These are phyloP conservation scores for Plasmodium malariae DNA, from an alignment of 169 alveolate genomes.

Conservation along the genomic window DNA sequence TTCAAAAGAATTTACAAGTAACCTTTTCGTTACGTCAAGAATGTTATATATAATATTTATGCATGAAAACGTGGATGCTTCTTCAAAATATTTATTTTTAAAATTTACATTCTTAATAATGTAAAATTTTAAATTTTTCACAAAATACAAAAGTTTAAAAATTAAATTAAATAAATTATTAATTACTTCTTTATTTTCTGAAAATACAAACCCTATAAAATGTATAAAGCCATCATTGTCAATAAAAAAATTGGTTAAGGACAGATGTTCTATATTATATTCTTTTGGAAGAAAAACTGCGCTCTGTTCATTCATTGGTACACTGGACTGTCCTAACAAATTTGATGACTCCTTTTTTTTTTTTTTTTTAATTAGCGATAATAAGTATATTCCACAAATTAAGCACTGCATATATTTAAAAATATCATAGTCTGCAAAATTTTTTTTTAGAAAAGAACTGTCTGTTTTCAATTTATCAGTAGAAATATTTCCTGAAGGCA, in stretches of 20 bases:
- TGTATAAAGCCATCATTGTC: constrained; percentile 11
- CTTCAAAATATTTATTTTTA: constrained; percentile 59
- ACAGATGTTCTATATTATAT: constrained; percentile 43
- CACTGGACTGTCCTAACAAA: neutral
- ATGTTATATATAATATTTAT: constrained; percentile 57
- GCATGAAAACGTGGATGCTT: constrained; percentile 35
- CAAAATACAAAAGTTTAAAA: constrained; percentile 39
- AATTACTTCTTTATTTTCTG: constrained; percentile 51
- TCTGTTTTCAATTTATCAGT: constrained; percentile 12
- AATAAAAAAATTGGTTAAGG: constrained; percentile 21
- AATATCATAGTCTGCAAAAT: constrained; percentile 55
- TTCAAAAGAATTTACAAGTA: constrained; percentile 36
- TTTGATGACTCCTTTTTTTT: constrained; percentile 11
- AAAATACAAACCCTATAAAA: constrained; percentile 61
- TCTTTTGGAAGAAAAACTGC: constrained; percentile 13
- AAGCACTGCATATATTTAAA: constrained; percentile 67
- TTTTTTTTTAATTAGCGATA: constrained; percentile 39
- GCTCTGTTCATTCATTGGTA: constrained; percentile 1
- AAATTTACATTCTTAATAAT: constrained; percentile 31
- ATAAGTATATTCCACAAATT: constrained; percentile 52
- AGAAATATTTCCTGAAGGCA: constrained; percentile 1
- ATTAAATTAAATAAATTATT: constrained; percentile 51
- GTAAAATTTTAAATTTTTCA: constrained; percentile 32
- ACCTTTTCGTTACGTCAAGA: constrained; percentile 39
- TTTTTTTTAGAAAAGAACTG: constrained; percentile 40